Evolutionary conservation across 2,329 filamentous ascomycete genomes (phyloP).

Genomic region (Coleophoma eucalyptorum): DNA sequence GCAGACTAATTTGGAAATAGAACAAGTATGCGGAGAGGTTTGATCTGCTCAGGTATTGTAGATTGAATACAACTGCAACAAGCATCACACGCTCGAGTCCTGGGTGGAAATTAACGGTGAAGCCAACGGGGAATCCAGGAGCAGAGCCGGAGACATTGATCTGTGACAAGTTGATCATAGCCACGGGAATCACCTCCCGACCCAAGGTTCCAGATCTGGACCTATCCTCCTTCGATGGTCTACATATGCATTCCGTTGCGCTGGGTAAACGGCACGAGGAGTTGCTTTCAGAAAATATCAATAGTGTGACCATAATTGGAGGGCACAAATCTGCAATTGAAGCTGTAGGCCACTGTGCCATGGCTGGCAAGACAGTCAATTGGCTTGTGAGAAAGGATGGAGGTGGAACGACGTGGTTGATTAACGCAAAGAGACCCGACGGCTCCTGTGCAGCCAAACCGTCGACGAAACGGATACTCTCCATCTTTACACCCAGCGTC

Average conservation of each 20-base stretch:
- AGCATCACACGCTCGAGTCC: slow-evolving; percentile 23
- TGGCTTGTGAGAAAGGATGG: slow-evolving; percentile 33
- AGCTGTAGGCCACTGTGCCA: slow-evolving; percentile 56
- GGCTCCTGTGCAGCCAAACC: slow-evolving; percentile 3
- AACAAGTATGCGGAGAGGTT: slow-evolving; percentile 6
- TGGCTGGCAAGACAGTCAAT: slow-evolving; percentile 35
- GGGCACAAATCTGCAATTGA: slow-evolving; percentile 64
- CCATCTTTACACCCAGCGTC: slow-evolving; percentile 1
- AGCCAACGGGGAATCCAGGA: slow-evolving; percentile 10
- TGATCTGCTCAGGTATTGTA: slow-evolving; percentile 2
- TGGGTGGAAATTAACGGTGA: slow-evolving; percentile 37
- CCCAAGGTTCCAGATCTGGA: slow-evolving; percentile 34
- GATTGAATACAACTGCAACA: slow-evolving; percentile 3
- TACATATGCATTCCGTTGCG: slow-evolving; percentile 5
- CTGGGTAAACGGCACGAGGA: slow-evolving; percentile 6
- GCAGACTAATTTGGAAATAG: background rate
- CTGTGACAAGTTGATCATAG: slow-evolving; percentile 45
- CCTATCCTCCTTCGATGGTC: slow-evolving; percentile 5
- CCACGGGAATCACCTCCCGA: slow-evolving; percentile 49
- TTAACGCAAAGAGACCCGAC: slow-evolving; percentile 3
- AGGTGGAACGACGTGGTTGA: slow-evolving; percentile 35
- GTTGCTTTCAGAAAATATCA: slow-evolving; percentile 12
- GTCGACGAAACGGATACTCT: slow-evolving; percentile 1
- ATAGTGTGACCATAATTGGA: slow-evolving; percentile 51
- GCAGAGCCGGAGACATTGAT: slow-evolving; percentile 17